Conservation (phyloP, 306 rosid genomes). For the Castanea mollissima region DNA sequence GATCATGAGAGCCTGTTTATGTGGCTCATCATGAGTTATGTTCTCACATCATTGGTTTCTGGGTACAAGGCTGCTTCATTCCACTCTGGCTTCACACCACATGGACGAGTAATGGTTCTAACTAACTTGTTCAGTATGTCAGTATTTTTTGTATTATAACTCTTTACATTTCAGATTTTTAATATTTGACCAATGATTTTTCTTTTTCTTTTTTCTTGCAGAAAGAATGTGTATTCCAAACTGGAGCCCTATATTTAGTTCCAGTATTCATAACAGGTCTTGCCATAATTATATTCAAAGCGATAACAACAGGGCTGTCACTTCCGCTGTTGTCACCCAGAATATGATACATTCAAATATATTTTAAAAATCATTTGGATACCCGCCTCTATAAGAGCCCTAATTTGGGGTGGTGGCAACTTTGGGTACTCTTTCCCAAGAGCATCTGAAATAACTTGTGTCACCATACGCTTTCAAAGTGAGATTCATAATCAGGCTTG, state of each 20-base stretch:
- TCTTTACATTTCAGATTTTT: neutral
- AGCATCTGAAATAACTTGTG: neutral
- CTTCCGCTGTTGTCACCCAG: too few species aligned
- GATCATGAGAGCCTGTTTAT: neutral
- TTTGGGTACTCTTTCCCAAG: neutral
- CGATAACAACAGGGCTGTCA: too few species aligned
- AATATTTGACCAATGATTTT: neutral
- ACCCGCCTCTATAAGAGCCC: neutral
- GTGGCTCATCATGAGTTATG: neutral
- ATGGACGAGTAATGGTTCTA: constrained; percentile 2
- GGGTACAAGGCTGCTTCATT: constrained; percentile 18
- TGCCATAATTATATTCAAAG: neutral
- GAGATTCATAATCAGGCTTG: neutral
- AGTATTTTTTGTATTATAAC: neutral
- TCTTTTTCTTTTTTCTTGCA: neutral
- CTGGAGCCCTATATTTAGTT: constrained; percentile 13
- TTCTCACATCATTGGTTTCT: constrained; percentile 7
- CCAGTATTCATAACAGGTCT: constrained; percentile 5
- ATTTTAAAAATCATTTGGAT: too few species aligned
- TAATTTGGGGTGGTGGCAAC: neutral
- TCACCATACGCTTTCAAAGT: neutral
- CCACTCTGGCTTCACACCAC: constrained; percentile 1
- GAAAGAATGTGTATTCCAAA: constrained; percentile 28
- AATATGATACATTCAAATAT: too few species aligned
- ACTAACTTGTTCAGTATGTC: neutral